Evolutionary conservation across 306 rosid genomes (phyloP), one percentile per base, ranked within the genome.

Genomic region (Bauhinia variegata): DNA sequence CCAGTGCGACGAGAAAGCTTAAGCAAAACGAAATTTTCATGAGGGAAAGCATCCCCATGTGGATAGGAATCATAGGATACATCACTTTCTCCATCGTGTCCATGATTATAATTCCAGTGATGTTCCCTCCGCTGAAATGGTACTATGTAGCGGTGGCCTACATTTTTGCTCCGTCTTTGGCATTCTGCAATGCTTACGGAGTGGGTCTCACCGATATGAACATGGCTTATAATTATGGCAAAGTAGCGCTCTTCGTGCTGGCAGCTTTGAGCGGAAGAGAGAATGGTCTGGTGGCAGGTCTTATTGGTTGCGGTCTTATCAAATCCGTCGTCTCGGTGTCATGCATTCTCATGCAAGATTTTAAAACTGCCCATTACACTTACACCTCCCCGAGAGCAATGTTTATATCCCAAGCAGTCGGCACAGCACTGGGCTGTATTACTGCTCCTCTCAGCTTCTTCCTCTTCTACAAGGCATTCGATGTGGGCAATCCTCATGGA

Each of bases 211-310:
- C 99, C 0, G 96, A 93, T 48, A 86, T 93, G 7, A 93, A 93
- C 90, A 90, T 93, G 97, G 90, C 97, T 59, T 93, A 93, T 68
- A 90, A 93, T 71, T 93, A 93, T 37, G 99, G 97, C 0, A 93
- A 93, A 68, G 95, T 86, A 9, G 97, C 88, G 10, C 96, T 89
- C 23, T 89, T 93, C 33, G 38, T 80, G 13, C 78, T 93, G 9
- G 99, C 97, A 1, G 89, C 99, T 5, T 0, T 78, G 19, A 78
- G 56, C 1, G 82, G 82, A 38, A 73, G 56, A 67, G 91, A 78
- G 6, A 73, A 73, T 18, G 78, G 79, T 39, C 64, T 78, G 16
- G 79, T 78, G 63, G 82, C 82, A 1, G 79, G 89, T 51, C 89
- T 93, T 0, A 86, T 91, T 0, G 98, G 97, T 0, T 86, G 96